A percentile compares a stretch with the other conserved stretches of the same genome.
phyloP scores from a whole-genome alignment of 148 eudicot species.

The Nepenthes gracilis region DNA sequence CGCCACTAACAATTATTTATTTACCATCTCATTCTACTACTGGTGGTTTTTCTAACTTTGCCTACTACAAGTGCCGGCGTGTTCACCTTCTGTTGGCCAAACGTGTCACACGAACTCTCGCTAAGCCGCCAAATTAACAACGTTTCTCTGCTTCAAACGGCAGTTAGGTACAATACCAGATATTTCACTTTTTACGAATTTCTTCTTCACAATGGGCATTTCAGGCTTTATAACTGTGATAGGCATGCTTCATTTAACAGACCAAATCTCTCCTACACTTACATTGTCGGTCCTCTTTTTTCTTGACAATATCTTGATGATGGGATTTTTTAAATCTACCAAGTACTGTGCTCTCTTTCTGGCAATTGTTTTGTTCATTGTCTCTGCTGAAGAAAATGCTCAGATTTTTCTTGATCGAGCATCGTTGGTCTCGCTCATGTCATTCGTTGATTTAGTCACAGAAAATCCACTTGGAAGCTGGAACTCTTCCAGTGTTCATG shows the following conservation, averaged over 20 bases:
- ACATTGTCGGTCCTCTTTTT: constrained; percentile 4
- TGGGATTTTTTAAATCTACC: constrained; percentile 27
- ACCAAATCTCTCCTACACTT: constrained; percentile 4
- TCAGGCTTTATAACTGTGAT: constrained; percentile 1
- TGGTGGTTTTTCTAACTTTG: neutral
- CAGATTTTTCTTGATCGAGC: constrained; percentile 29
- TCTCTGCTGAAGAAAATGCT: constrained; percentile 17
- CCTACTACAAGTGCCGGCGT: neutral
- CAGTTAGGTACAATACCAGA: constrained; percentile 57
- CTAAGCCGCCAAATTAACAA: constrained; percentile 46
- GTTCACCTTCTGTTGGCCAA: neutral
- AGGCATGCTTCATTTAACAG: constrained; percentile 1
- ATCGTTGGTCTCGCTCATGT: constrained; percentile 48
- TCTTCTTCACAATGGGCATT: constrained; percentile 5
- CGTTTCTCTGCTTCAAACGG: constrained; percentile 29
- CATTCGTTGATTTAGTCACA: constrained; percentile 37
- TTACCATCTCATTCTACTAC: neutral
- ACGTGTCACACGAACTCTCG: constrained; percentile 1
- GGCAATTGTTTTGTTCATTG: constrained; percentile 19
- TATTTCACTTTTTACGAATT: neutral
- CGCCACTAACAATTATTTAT: constrained; percentile 10
- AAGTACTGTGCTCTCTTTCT: constrained; percentile 24
- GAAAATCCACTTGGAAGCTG: constrained; percentile 32
- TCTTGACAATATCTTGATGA: constrained; percentile 4
- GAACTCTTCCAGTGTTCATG: constrained; percentile 35